Conservation (phyloP, 192 early-diverging fungal genomes). For the Dispira simplex region DNA sequence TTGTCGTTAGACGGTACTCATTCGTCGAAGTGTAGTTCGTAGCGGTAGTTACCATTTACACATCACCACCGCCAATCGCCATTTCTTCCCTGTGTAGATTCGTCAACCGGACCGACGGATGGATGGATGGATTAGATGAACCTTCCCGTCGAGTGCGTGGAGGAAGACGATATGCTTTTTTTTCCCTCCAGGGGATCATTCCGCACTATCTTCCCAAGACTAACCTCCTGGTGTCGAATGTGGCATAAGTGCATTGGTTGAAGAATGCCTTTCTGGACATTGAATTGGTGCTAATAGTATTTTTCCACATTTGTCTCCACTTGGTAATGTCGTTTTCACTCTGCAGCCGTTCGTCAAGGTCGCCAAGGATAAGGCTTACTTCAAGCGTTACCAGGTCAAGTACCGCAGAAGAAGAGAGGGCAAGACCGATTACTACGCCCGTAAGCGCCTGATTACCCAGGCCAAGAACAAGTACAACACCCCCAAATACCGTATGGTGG, state of each 20-base stretch:
- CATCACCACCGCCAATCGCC: too few species aligned
- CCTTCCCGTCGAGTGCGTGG: not conserved
- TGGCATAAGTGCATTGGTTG: not conserved
- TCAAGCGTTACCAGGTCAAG: slow-evolving; percentile 99
- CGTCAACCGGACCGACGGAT: not conserved
- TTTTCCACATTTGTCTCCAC: not conserved
- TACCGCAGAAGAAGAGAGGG: slow-evolving; percentile 99
- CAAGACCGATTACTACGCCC: slow-evolving; percentile 99
- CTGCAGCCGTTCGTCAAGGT: slow-evolving; percentile 56
- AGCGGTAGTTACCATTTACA: too few species aligned
- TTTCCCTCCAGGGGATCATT: not conserved
- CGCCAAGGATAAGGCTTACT: slow-evolving; percentile 99
- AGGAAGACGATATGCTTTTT: not conserved
- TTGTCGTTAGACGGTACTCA: too few species aligned
- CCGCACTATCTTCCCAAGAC: not conserved
- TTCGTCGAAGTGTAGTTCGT: too few species aligned
- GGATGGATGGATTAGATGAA: not conserved
- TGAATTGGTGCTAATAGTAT: not conserved
- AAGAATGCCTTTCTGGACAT: not conserved
- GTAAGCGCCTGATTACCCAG: slow-evolving; percentile 96
- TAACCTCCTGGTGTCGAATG: not conserved
- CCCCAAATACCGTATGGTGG: slow-evolving; percentile 98
- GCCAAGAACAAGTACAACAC: slow-evolving; percentile 99
- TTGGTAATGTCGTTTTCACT: too few species aligned
- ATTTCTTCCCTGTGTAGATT: too few species aligned